Evolutionary conservation across 2,329 filamentous ascomycete genomes (phyloP), one percentile per base, ranked within the genome.

Genomic region (Fusarium sp.): DNA sequence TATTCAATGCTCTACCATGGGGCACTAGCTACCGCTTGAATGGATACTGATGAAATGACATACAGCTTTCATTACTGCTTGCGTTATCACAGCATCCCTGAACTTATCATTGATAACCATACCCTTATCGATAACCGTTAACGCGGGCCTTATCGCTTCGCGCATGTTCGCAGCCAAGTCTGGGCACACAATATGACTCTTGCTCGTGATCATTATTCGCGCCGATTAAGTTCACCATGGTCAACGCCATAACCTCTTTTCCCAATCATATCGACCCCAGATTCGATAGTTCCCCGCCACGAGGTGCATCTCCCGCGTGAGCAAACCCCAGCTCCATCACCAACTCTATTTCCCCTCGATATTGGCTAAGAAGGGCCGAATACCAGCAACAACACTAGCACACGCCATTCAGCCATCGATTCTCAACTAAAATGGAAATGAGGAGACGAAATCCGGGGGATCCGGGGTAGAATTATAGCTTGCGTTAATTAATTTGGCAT

Each of bases 271-370:
- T 39, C 39, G 28, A 56, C 60, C 60, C 60, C 47, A 30, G 39
- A 56, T 41, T 65, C 33, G 33, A 38, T 45, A 47, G 50, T 51
- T 51, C 24, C 44, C 53, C 64, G 44, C 51, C 51, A 45, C 62
- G 6, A 51, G 14, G 14, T 39, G 35, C 4, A 9, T 22, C 39
- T 24, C 30, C 38, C 28, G 42, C 57, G 20, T 69, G 45, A 64
- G 36, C 41, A 35, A 28, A 8, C 62, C 65, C 50, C 44, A 22
- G n/a, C 11, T 12, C 7, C 35, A 41, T 44, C 31, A 18, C 31
- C 58, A 69, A 69, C 66, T 53, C 9, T 69, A 69, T 69, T 69
- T 58, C 65, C 65, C 65, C 66, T 64, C 57, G 42, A 53, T 38
- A 22, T 26, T 8, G 48, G n/a, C n/a, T n/a, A 16, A 69, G 58